phyloP scores from a whole-genome alignment of 1,284 basidiomycete genomes.

The Amylostereum areolatum region DNA sequence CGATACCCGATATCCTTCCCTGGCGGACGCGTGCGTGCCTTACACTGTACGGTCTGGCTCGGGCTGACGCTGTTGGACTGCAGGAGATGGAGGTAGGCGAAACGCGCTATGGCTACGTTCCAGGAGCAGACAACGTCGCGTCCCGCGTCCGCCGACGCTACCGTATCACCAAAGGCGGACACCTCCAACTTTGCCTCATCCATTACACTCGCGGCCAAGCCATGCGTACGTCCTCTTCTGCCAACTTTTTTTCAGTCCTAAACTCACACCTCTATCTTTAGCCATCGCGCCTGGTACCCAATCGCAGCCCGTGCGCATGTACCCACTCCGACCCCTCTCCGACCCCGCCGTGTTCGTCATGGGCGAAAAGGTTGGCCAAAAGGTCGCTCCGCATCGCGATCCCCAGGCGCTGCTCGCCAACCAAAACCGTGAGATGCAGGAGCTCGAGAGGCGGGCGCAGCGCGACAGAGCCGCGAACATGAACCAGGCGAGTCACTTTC shows the following conservation, averaged over 20 bases:
- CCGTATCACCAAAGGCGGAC: constrained; percentile 64
- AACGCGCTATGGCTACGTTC: constrained; percentile 69
- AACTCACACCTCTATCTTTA: constrained; percentile 9
- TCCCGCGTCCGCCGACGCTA: constrained; percentile 63
- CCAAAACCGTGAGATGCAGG: constrained; percentile 26
- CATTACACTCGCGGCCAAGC: constrained; percentile 64
- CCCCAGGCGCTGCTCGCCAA: constrained; percentile 7
- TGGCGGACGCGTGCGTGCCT: constrained; percentile 41
- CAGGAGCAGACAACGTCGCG: constrained; percentile 52
- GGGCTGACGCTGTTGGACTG: background rate
- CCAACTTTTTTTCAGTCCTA: constrained; percentile 3
- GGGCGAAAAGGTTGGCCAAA: constrained; percentile 65
- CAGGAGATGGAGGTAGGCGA: constrained; percentile 74
- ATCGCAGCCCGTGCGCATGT: constrained; percentile 52
- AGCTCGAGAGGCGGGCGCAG: constrained; percentile 52
- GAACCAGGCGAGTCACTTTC: constrained; percentile 9
- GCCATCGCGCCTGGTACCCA: constrained; percentile 8
- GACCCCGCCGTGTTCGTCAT: constrained; percentile 62
- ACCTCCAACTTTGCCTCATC: constrained; percentile 60
- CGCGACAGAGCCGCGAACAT: constrained; percentile 22
- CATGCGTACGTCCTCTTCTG: constrained; percentile 41
- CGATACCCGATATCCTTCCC: constrained; percentile 46
- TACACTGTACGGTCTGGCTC: background rate
- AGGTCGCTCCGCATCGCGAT: constrained; percentile 26
- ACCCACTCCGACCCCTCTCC: constrained; percentile 59